These are phyloP conservation scores for Clavariopsis aquatica DNA, from an alignment of 495 filamentous ascomycete species.

Conservation along the genomic window DNA sequence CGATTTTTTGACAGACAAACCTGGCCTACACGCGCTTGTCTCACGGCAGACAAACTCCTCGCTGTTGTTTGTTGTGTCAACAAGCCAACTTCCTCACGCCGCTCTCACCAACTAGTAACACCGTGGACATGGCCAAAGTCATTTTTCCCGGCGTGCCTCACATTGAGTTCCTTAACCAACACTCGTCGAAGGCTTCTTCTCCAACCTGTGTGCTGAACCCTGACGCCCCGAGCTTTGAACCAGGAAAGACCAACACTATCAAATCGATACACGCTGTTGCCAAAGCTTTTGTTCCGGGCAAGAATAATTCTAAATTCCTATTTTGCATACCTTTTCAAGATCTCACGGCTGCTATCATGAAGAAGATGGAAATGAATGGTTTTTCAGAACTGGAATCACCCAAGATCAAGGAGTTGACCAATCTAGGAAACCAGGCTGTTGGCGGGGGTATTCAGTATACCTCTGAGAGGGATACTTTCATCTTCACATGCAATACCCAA, in stretches of 20 bases:
- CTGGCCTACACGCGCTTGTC: neutral
- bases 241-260: neutral
- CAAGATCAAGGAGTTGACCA: neutral
- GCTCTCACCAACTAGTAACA: neutral
- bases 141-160: neutral
- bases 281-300: neutral
- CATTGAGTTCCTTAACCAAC: neutral
- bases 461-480: neutral
- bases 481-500: conserved; percentile 7
- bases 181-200: neutral
- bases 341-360: no score
- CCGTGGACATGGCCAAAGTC: neutral
- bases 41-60: neutral
- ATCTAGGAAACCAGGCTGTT: neutral
- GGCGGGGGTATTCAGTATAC: neutral
- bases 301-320: neutral
- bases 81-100: neutral
- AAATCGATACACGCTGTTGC: neutral
- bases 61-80: neutral
- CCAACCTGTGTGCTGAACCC: neutral
- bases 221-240: neutral
- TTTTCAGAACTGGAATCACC: neutral
- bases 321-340: neutral
- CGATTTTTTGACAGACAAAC: neutral
- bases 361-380: neutral